Conservation (phyloP, 257 asterid species). For the Nicotiana otophora region DNA sequence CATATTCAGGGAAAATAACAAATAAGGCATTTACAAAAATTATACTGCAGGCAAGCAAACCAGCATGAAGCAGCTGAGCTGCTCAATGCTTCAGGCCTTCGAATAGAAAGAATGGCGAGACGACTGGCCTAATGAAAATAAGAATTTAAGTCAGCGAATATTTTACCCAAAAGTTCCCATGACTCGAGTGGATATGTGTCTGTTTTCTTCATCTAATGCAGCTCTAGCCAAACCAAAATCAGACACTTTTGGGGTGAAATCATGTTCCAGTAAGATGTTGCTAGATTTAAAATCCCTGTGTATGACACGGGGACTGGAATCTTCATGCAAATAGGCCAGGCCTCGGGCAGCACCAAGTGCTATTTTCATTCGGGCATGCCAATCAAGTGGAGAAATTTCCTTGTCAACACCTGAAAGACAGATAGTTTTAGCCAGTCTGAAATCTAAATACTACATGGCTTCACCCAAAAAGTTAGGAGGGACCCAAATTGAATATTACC, state of each 20-base stretch:
- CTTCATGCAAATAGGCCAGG: conserved; percentile 91
- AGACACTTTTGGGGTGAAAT: conserved; percentile 81
- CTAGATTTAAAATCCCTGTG: conserved; percentile 95
- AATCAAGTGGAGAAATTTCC: conserved; percentile 70
- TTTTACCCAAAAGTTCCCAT: conserved; percentile 97
- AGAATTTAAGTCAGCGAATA: background rate
- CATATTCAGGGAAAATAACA: background rate
- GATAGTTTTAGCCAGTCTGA: background rate
- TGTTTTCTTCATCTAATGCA: conserved; percentile 70
- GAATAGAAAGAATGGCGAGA: background rate
- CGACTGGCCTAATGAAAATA: background rate
- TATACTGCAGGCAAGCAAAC: background rate
- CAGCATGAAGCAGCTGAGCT: background rate
- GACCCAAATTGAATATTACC: conserved; percentile 37
- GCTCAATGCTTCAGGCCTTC: background rate
- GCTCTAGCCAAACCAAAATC: conserved; percentile 92
- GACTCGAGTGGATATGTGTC: conserved; percentile 87
- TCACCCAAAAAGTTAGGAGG: background rate
- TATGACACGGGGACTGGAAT: conserved; percentile 92
- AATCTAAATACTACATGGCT: background rate
- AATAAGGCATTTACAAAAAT: background rate
- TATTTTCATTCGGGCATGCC: conserved; percentile 81
- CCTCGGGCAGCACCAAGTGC: conserved; percentile 98
- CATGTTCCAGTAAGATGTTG: conserved; percentile 80
- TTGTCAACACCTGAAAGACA: conserved; percentile 57